Evolutionary conservation across 2,329 filamentous ascomycete species (phyloP), one percentile per base, ranked within the genome.

Genomic region (Zasmidium angulare): DNA sequence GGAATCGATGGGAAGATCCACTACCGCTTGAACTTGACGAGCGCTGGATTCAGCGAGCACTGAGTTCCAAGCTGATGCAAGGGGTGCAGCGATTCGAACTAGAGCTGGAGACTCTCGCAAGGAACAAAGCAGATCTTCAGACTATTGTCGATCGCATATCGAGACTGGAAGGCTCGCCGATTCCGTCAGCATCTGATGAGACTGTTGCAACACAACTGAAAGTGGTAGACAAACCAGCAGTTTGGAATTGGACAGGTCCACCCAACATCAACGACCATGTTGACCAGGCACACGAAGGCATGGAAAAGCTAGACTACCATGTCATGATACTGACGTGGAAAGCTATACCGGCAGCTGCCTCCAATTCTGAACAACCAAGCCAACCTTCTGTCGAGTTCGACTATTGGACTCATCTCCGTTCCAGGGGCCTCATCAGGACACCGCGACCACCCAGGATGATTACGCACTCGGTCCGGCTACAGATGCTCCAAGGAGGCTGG

Each of bases 101-200:
- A 10, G 73, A 77, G 49, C 64, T 84, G 1, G 82, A 84, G 68
- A 79, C 77, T 1, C 57, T 83, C 6, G 73, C 77, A 53, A 71
- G 78, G 12, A 81, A 81, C 60, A 77, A 75, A 55, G 65, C 61
- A 0, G 79, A 83, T 63, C 67, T 84, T 2, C 71, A 81, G 46
- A 65, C 67, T 7, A 78, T 84, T n/a, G 76, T 77, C 3, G 62
- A 71, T 14, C 61, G 61, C 1, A 54, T 68, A 2, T 47, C n/a
- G 12, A 46, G 74, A 0, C 68, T 74, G 6, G 64, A 63, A 4
- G 65, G 68, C 0, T 69, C 68, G 22, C 52, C 48, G 19, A 23
- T 46, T 31, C 48, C 20, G 12, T 17, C 19, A n/a, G n/a, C 2
- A 14, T 14, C 3, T 19, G 22, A 26, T 2, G 12, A 14, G 11